Percentiles rank a stretch among this genome's conserved stretches.
Conservation (phyloP, 2,329 filamentous ascomycete genomes). For the Cryphonectria radicalis region DNA sequence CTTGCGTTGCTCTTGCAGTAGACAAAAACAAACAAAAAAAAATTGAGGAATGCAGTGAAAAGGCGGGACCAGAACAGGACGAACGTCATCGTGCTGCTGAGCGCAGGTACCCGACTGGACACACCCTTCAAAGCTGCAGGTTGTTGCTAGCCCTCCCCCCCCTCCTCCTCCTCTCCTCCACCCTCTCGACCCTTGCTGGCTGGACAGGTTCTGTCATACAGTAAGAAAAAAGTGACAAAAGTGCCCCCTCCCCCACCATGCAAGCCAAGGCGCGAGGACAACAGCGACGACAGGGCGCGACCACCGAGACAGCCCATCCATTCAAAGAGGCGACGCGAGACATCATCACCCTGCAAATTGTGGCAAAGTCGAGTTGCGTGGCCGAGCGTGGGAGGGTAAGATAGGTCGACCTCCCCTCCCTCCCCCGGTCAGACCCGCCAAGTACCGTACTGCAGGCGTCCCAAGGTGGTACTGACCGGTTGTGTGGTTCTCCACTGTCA, state of each 20-base stretch:
- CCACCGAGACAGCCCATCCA: background rate
- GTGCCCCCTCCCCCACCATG: no score
- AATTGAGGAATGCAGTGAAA: background rate
- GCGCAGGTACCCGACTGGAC: conserved; percentile 11
- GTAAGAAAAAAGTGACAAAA: no score
- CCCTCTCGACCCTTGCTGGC: no score
- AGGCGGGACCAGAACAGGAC: background rate
- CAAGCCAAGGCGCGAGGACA: background rate
- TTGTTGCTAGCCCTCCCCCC: no score
- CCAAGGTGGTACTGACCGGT: conserved; percentile 19
- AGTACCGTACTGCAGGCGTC: conserved; percentile 14
- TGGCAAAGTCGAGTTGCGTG: background rate
- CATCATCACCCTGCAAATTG: background rate
- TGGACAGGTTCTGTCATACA: no score
- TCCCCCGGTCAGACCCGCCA: background rate
- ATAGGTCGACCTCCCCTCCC: background rate
- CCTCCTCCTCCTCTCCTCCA: no score
- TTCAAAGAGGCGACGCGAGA: background rate
- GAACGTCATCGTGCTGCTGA: conserved; percentile 6
- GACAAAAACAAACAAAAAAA: background rate
- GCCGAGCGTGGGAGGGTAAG: background rate
- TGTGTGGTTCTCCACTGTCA: background rate
- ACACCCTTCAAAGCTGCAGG: background rate
- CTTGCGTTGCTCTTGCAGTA: background rate
- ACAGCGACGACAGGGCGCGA: background rate